Base-by-base conservation (phyloP, 805 yeast genomes). In the Maudiozyma saulgeensis region DNA sequence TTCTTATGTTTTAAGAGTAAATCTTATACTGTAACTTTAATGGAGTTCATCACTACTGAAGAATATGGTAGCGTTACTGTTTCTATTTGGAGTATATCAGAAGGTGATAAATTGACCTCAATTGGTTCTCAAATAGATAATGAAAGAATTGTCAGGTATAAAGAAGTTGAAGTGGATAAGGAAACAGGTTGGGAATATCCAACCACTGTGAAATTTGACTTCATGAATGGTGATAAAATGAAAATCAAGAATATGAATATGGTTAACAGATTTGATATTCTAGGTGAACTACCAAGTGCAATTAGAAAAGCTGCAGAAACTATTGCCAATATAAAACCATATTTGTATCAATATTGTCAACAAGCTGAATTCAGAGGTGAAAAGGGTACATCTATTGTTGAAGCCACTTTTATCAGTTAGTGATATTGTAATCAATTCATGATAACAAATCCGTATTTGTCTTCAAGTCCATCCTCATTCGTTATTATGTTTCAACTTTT, bases 41-140 rank as follows among this genome's bases (percentile, higher is more conserved):
- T 87, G 93, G 95, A 88, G 66, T 87, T 82, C 72, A 81, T 87
- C 41, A 88, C 96, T 9, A 91, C 95, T 4, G 75, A 67, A 35
- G 78, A 87, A 8, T 87, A 87, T 66, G 88, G 83, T 49, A 66
- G 47, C 13, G 50, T 43, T 9, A 60, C 61, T 15, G 64, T 63
- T 12, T 60, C 67, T 4, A 52, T 57, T 7, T 58, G 64, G 58
- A 53, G 61, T 43, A 72, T 84, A 41, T 71, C 81, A 39, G 70
- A 77, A 47, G 72, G 79, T 45, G 77, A 78, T 49, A 76, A 81
- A 61, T 72, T 85, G 46, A 57, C 79, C 28, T 62, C 73, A 35
- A 56, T 61, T 23, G 59, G 58, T 28, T 79, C 84, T 21, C 74
- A 86, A 25, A 74, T 79, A 43, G 70, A 80, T 59, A 82, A 81